Evolutionary conservation across 148 eudicot species (phyloP).

Genomic region (Silene uniflora): DNA sequence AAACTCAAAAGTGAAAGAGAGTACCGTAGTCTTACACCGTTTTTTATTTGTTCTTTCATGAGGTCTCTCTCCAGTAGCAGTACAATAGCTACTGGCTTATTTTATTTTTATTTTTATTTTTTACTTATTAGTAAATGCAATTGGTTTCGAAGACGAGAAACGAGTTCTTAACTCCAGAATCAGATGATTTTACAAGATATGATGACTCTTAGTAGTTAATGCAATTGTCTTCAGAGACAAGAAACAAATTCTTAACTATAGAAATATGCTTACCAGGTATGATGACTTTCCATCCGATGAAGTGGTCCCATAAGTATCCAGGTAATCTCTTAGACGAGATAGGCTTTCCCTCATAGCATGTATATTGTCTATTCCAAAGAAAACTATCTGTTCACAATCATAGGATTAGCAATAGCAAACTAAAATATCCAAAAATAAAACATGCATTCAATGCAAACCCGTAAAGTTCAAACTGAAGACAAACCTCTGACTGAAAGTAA

Average conservation of each 20-base stretch:
- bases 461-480: conserved; percentile 14
- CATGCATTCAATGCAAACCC: neutral
- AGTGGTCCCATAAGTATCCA: conserved; percentile 92
- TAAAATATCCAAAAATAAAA: neutral
- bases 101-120: neutral
- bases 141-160: no score
- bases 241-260: neutral
- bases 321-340: conserved; percentile 88
- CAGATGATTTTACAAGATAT: no score
- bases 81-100: no score
- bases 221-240: neutral
- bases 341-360: conserved; percentile 99
- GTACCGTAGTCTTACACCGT: no score
- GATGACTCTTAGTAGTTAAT: neutral
- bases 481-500: conserved; percentile 96
- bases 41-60: no score
- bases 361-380: conserved; percentile 96
- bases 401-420: conserved; percentile 19
- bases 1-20: no score
- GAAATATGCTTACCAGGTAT: conserved; percentile 58
- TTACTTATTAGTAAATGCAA: no score
- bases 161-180: no score
- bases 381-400: conserved; percentile 68
- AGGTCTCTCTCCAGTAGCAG: no score
- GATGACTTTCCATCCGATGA: conserved; percentile 98